Base-by-base conservation (phyloP, 345 rosid genomes). In the Crucihimalaya himalaica region DNA sequence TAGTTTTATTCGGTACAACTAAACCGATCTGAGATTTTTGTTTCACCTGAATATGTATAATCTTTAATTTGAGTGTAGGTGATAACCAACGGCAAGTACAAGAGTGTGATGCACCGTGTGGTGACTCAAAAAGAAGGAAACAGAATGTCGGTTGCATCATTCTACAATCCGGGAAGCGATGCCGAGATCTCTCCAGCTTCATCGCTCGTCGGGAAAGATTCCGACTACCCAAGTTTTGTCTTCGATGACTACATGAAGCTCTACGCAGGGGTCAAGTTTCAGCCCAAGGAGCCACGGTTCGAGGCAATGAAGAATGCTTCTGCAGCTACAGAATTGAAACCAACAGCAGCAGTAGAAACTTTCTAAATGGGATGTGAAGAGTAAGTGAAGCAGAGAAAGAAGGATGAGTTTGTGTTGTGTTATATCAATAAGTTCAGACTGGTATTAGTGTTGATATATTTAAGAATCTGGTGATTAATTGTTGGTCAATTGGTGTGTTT, bases 211-310 rank as follows among this genome's bases (percentile, higher is more conserved):
- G 87, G 70, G 12, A 79, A 84, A 47, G 89, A 82, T 46, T 71
- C 75, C n/a, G 85, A 81, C 68, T 89, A 94, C 79, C 98, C 98
- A 0, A 94, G 86, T 46, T 94, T 91, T 19, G 88, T 89, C 65
- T 95, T 95, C 18, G 97, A 86, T 52, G 97, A 95, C 82, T 95
- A 95, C 84, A 92, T 95, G 99, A 86, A 89, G 81, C 88, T 89
- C 35, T 95, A 95, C 25, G 85, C 86, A 6, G 92, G 84, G 5
- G 83, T 86, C 45, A 95, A 95, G 85, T 95, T 95, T 75, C 87
- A 92, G 71, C 89, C 89, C 23, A 95, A 95, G 84, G 92, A 95
- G 80, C 97, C 97, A 11, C 78, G 97, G 54, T 95, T 95, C 54
- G 82, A 87, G 68, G 92, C 92, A 35, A 84, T 95, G 90, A 91